phyloP scores from a whole-genome alignment of 306 rosid genomes.

The Quercus mongolica region DNA sequence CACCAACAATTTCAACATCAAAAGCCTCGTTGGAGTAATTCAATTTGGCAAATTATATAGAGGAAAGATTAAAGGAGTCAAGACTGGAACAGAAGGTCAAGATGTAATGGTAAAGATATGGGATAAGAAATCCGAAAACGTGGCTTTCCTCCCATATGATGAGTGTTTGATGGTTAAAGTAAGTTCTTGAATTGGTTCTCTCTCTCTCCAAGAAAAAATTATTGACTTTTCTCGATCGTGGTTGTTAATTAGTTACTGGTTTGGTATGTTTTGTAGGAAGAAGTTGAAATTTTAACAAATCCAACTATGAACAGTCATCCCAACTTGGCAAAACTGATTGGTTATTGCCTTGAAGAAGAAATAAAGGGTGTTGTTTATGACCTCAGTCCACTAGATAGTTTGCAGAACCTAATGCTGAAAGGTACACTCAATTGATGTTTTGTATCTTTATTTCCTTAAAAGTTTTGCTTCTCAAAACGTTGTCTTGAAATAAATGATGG shows the following conservation, averaged over 20 bases:
- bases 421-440: constrained; percentile 27
- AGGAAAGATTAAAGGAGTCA: constrained; percentile 30
- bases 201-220: not conserved
- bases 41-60: constrained; percentile 53
- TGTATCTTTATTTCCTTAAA: not conserved
- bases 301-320: constrained; percentile 34
- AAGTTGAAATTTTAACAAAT: constrained; percentile 43
- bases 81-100: constrained; percentile 11
- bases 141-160: constrained; percentile 15
- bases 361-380: constrained; percentile 58
- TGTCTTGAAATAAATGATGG: not conserved
- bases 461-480: not conserved
- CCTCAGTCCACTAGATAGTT: constrained; percentile 43
- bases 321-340: constrained; percentile 45
- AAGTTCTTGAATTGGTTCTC: constrained; percentile 5
- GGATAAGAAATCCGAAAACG: constrained; percentile 33
- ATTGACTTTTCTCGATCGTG: not conserved
- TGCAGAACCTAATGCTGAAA: constrained; percentile 41
- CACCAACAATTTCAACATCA: constrained; percentile 41
- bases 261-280: constrained; percentile 39
- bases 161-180: constrained; percentile 38
- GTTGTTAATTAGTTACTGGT: not conserved
- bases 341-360: constrained; percentile 55
- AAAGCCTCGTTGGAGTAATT: constrained; percentile 43
- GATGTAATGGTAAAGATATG: constrained; percentile 45